Percentiles rank a stretch among this genome's conserved stretches.
These are phyloP conservation scores for Arachis hypogaea DNA, from an alignment of 306 rosid species.

Conservation along the genomic window DNA sequence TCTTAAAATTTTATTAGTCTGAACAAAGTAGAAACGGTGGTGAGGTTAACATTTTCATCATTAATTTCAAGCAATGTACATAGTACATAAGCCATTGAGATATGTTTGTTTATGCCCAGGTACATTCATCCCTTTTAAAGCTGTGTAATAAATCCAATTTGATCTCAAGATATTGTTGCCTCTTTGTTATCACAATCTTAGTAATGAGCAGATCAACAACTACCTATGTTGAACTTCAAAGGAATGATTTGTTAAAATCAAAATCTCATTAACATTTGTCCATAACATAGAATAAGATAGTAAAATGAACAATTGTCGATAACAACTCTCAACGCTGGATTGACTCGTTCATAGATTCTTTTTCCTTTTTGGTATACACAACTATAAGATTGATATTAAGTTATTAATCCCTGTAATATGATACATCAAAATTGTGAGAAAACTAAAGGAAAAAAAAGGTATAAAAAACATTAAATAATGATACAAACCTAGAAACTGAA, in stretches of 20 bases:
- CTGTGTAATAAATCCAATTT: conserved; percentile 33
- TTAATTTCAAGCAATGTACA: conserved; percentile 9
- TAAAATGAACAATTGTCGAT: no score
- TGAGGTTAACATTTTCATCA: conserved; percentile 32
- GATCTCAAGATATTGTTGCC: not conserved
- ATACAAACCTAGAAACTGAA: conserved; percentile 21
- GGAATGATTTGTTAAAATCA: no score
- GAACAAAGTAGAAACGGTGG: conserved; percentile 14
- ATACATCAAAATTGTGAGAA: conserved; percentile 36
- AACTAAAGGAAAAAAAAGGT: not conserved
- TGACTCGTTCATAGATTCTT: no score
- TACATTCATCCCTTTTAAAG: conserved; percentile 19
- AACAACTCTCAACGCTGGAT: no score
- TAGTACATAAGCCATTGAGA: conserved; percentile 1
- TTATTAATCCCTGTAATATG: conserved; percentile 2
- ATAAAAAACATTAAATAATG: not conserved
- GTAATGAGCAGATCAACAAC: not conserved
- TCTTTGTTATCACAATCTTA: not conserved
- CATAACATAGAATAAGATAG: no score
- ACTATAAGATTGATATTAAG: not conserved
- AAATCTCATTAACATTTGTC: no score
- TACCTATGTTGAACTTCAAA: no score
- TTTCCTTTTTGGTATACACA: not conserved
- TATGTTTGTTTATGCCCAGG: conserved; percentile 15
- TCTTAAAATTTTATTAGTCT: conserved; percentile 28